Evolutionary conservation across 1,284 basidiomycete genomes (phyloP), one percentile per base, ranked within the genome.

Genomic region (Trametes hirsuta): DNA sequence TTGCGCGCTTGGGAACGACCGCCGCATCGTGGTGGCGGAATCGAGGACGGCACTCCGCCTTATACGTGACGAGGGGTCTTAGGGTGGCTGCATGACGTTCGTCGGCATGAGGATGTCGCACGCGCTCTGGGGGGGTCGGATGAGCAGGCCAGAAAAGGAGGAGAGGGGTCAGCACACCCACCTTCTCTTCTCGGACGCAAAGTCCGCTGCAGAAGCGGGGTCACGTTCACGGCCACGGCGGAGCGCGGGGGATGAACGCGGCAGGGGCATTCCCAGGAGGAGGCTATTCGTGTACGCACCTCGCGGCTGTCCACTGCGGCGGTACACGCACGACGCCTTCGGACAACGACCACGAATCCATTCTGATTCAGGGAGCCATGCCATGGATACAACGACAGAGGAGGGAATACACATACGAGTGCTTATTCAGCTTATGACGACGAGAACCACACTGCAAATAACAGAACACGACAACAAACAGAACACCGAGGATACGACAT

Each of bases 401-500:
- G 51, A 30, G 54, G 39, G 48, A 42, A 66, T 63, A 66, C 59
- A 66, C 59, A 62, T 66, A 63, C 55, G 51, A 55, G 36, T 36
- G 42, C 48, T 59, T 59, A 61, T 36, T 57, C 49, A 55, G 55
- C 62, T 62, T 37, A 57, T 34, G 58, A 48, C 14, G 30, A 55
- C 41, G 47, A 46, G 41, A 45, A 52, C 57, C 59, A 58, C 47
- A 53, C 46, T 39, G 55, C 59, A 39, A 57, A 59, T 55, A 59
- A 63, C 64, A 59, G 42, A 56, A 61, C 64, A 53, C 64, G 59
- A 63, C 53, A 51, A 56, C 62, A 51, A 52, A 53, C 56, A 66
- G 41, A 61, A 62, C 59, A 63, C 48, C 58, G 52, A 40, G 47
- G 47, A 61, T 51, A 47, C 53, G 53, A 64, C 48, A 57, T 50